Evolutionary conservation across 371 early-diverging fungal genomes (phyloP), one percentile per base, ranked within the genome.

Genomic region (Syncephalastrum contaminatum): DNA sequence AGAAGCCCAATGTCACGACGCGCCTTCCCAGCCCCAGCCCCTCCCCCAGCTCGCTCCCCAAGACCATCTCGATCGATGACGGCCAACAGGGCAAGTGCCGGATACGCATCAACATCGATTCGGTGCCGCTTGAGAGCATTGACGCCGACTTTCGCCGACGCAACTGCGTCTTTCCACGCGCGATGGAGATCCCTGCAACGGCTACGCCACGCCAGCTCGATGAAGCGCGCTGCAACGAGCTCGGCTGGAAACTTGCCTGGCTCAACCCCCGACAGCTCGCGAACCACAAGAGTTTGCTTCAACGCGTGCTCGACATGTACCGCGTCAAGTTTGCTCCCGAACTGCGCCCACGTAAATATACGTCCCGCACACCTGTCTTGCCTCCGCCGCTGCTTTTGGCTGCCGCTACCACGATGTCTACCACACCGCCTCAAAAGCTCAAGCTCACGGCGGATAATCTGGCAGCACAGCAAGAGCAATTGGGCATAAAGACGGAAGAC

Each of bases 191-290:
- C 25, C 36, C 61, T 4, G 59, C 58, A n/a, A 60, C 64, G 0
- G 62, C 63, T 39, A 60, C 70, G 16, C 67, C 67, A 54, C 63
- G 76, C 19, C 53, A 64, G 49, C 53, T 68, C 22, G 73, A 75
- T 48, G 79, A 78, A 62, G 71, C 69, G 15, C 64, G 57, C 50
- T 75, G 75, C 48, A 79, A 79, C 42, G 72, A 73, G 54, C 61
- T 79, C n/a, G 80, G 75, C 14, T 79, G 80, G 80, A 75, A 75
- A 59, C 45, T 79, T 51, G 72, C 72, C 15, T 79, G 80, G 80
- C 54, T 79, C 30, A 79, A 79, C 51, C 72, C 80, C 44, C 61
- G 70, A 16, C 73, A 73, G 44, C 58, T 79, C 6, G 80, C 75
- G 27, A 75, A 73, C 47, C 73, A 72, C 51, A 73, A 73, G 52